A percentile compares a stretch with the other conserved stretches of the same genome.
Conservation (phyloP, 768 basidiomycete genomes). For the Pholiota microspora region DNA sequence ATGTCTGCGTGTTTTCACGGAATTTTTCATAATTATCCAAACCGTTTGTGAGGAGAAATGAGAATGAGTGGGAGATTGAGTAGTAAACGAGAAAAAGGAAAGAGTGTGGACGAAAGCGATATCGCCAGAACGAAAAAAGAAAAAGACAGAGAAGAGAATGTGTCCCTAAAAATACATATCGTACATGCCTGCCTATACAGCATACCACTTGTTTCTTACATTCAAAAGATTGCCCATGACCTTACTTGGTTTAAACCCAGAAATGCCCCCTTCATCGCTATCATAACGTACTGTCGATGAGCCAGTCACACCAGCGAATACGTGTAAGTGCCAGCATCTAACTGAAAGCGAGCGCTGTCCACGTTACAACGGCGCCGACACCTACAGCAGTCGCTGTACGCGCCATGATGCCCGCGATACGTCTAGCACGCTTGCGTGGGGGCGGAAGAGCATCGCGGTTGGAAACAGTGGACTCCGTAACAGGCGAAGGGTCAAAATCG, state of each 20-base stretch:
- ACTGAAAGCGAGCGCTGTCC: slow-evolving; percentile 69
- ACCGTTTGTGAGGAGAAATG: no score
- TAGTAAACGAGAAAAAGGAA: no score
- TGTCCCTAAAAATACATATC: slow-evolving; percentile 4
- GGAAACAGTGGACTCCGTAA: neutral
- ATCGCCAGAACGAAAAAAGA: no score
- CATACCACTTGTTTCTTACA: neutral
- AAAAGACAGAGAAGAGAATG: neutral
- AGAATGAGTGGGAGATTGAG: no score
- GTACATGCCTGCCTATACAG: neutral
- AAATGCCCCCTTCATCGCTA: neutral
- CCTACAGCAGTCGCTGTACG: slow-evolving; percentile 63
- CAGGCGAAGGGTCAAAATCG: neutral
- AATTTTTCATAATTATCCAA: no score
- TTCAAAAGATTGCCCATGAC: neutral
- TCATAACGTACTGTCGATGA: neutral
- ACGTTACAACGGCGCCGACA: slow-evolving; percentile 68
- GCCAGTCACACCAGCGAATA: neutral
- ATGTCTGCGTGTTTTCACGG: no score
- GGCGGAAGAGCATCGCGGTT: neutral
- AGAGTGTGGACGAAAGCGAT: no score
- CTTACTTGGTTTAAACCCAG: neutral
- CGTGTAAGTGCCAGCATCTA: slow-evolving; percentile 6
- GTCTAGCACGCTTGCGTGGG: slow-evolving; percentile 45
- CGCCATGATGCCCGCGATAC: slow-evolving; percentile 40